Conservation (phyloP, 805 yeast species). For the Suhomyces kilbournensis region DNA sequence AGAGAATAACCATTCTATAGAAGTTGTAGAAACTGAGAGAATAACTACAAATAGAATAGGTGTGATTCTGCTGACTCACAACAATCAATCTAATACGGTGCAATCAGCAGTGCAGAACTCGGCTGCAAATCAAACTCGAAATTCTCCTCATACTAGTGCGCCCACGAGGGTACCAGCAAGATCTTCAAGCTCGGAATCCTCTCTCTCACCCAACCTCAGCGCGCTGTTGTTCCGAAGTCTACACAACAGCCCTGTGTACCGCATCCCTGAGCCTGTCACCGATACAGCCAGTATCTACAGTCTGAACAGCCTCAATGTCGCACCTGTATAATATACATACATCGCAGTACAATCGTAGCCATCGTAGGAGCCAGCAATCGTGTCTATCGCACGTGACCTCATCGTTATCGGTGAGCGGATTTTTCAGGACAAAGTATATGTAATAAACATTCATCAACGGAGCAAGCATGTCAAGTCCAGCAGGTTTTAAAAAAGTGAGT, state of each 20-base stretch:
- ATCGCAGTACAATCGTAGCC: neutral
- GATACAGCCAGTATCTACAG: neutral
- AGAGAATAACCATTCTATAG: neutral
- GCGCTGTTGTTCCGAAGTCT: constrained; percentile 2
- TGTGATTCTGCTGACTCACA: neutral
- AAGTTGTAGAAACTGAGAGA: neutral
- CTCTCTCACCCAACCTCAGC: neutral
- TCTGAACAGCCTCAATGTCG: constrained; percentile 1
- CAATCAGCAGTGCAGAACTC: neutral
- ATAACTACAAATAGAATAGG: neutral
- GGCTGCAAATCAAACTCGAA: neutral
- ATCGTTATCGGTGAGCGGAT: neutral
- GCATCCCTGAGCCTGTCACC: constrained; percentile 4
- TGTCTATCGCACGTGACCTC: neutral
- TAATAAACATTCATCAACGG: neutral
- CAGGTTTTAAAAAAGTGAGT: constrained; percentile 34
- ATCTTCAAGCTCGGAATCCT: neutral
- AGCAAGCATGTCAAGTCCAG: constrained; percentile 24
- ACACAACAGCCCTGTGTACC: neutral
- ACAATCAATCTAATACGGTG: neutral
- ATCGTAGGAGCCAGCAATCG: neutral
- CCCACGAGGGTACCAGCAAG: neutral
- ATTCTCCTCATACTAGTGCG: neutral
- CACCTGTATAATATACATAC: neutral
- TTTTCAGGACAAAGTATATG: neutral